Evolutionary conservation across 768 basidiomycete species (phyloP).

Genomic region (Rubroboletus pulcherrimus): DNA sequence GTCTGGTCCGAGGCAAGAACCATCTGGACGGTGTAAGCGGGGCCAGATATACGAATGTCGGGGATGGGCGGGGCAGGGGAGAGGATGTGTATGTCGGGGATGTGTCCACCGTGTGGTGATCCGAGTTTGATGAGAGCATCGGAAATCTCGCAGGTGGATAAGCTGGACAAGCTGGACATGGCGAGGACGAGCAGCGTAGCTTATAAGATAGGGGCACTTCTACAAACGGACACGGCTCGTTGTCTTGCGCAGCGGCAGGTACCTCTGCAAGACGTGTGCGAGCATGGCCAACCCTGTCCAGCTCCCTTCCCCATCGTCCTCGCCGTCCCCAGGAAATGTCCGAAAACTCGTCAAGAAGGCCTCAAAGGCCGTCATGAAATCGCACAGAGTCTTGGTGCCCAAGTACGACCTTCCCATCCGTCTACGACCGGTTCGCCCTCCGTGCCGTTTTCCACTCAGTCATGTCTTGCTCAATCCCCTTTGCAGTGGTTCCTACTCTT

Average conservation of each 20-base stretch:
- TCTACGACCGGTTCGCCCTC: slow-evolving; percentile 56
- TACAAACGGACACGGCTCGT: background rate
- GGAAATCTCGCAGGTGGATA: slow-evolving; percentile 81
- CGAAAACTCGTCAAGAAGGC: slow-evolving; percentile 41
- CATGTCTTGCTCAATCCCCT: slow-evolving; percentile 6
- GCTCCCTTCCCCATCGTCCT: slow-evolving; percentile 6
- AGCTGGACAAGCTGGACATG: slow-evolving; percentile 26
- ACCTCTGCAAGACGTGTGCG: background rate
- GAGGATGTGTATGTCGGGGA: slow-evolving; percentile 71
- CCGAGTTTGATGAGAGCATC: slow-evolving; percentile 85
- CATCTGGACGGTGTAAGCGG: slow-evolving; percentile 88
- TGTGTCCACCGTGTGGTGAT: slow-evolving; percentile 64
- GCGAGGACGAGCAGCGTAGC: background rate
- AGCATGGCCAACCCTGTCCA: slow-evolving; percentile 14
- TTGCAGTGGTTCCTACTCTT: slow-evolving; percentile 78
- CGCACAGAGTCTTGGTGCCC: slow-evolving; percentile 57
- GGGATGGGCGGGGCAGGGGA: slow-evolving; percentile 21
- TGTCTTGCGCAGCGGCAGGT: background rate
- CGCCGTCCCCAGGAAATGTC: background rate
- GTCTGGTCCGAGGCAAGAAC: slow-evolving; percentile 53
- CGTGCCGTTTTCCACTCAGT: background rate
- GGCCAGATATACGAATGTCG: slow-evolving; percentile 57
- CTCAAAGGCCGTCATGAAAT: slow-evolving; percentile 67
- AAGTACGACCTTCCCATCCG: slow-evolving; percentile 70
- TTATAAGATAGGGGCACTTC: slow-evolving; percentile 5